Percentiles rank a stretch among this genome's conserved stretches.
phyloP scores from a whole-genome alignment of 768 basidiomycete genomes.

The Leccinum rimulosum region DNA sequence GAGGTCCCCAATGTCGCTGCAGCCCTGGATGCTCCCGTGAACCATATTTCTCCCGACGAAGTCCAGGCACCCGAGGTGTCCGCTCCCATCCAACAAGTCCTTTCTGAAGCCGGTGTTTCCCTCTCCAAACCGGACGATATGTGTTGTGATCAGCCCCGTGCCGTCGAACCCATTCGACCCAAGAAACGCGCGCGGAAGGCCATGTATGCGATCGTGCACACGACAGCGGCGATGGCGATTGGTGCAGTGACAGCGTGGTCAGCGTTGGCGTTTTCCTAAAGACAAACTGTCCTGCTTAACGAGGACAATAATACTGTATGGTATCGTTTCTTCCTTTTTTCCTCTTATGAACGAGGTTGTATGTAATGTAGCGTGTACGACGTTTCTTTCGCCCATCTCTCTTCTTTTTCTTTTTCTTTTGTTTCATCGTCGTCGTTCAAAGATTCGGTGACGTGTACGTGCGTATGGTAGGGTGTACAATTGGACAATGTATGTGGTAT shows the following conservation, averaged over 20 bases:
- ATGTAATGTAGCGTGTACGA: neutral
- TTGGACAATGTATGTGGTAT: conserved; percentile 9
- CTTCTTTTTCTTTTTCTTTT: neutral
- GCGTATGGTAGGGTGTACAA: conserved; percentile 5
- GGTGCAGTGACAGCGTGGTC: conserved; percentile 75
- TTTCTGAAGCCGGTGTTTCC: neutral
- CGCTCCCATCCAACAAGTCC: conserved; percentile 1
- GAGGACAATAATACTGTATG: neutral
- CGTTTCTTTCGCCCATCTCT: neutral
- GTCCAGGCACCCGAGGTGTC: neutral
- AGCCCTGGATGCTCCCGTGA: neutral
- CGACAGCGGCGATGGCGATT: conserved; percentile 59
- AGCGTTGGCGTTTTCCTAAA: conserved; percentile 62
- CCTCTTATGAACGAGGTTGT: neutral
- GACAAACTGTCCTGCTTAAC: neutral
- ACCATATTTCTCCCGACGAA: neutral
- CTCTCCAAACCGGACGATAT: neutral
- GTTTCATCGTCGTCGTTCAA: neutral
- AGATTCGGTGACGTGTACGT: conserved; percentile 3
- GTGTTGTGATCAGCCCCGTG: neutral
- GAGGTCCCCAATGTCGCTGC: neutral
- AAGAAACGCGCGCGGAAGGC: conserved; percentile 46
- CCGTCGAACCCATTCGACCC: conserved; percentile 23
- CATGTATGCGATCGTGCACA: conserved; percentile 45
- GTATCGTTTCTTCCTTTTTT: neutral